phyloP scores from a whole-genome alignment of 2,329 filamentous ascomycete species.

The Verticillium dahliae region DNA sequence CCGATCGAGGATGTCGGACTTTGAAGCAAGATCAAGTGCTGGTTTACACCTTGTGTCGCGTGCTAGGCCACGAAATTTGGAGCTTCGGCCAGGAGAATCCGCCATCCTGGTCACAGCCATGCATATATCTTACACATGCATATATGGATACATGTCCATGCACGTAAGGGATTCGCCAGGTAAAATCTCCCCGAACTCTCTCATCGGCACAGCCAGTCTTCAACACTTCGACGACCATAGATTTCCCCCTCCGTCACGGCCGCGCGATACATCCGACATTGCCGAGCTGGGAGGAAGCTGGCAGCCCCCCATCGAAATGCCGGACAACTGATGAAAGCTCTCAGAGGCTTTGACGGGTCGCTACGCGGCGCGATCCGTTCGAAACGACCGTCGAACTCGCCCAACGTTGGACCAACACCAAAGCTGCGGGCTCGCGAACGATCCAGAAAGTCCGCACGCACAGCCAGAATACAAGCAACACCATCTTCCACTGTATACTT shows the following conservation, averaged over 20 bases:
- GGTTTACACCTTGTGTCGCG: neutral
- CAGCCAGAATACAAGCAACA: neutral
- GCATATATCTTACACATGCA: neutral
- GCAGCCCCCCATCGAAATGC: slow-evolving; percentile 26
- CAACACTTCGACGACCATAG: neutral
- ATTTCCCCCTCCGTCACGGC: neutral
- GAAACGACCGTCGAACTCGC: slow-evolving; percentile 29
- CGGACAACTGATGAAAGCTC: slow-evolving; percentile 54
- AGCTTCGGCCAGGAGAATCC: slow-evolving; percentile 3
- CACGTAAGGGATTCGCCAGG: neutral
- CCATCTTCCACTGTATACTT: neutral
- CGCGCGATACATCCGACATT: neutral
- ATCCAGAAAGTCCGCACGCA: neutral
- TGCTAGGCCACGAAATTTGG: slow-evolving; percentile 11
- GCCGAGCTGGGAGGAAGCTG: neutral
- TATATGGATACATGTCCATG: neutral
- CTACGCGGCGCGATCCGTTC: slow-evolving; percentile 50
- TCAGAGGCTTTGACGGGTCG: slow-evolving; percentile 53
- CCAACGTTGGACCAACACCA: neutral
- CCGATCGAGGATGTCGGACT: neutral
- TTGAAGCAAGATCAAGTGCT: neutral
- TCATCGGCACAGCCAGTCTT: slow-evolving; percentile 5
- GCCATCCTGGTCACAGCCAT: neutral
- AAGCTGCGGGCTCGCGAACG: slow-evolving; percentile 2
- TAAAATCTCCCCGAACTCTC: neutral